Evolutionary conservation across 2,329 filamentous ascomycete species (phyloP).

Genomic region (Sclerotinia nivalis): DNA sequence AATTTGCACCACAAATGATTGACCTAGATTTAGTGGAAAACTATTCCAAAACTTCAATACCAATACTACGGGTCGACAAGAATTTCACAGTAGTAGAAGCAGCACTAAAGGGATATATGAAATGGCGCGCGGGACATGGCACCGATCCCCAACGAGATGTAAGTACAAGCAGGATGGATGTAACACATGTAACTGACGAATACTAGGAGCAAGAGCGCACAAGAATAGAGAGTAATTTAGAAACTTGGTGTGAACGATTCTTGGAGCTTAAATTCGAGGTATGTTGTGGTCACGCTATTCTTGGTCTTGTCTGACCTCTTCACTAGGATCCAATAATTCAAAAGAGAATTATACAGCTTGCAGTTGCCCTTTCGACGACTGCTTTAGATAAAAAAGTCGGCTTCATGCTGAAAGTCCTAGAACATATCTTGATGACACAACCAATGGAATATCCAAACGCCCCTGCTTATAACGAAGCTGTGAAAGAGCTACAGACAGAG

Average conservation of each 20-base stretch:
- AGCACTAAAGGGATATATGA: slow-evolving; percentile 82
- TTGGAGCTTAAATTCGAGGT: slow-evolving; percentile 68
- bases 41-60: slow-evolving; percentile 68
- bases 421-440: slow-evolving; percentile 85
- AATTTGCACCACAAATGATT: slow-evolving; percentile 18
- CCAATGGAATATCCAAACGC: slow-evolving; percentile 71
- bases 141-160: slow-evolving; percentile 50
- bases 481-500: slow-evolving; percentile 83
- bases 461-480: slow-evolving; percentile 77
- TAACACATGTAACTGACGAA: slow-evolving; percentile 28
- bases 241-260: slow-evolving; percentile 72
- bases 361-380: slow-evolving; percentile 81
- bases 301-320: slow-evolving; percentile 26
- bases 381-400: slow-evolving; percentile 73
- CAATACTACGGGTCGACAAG: slow-evolving; percentile 80
- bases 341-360: slow-evolving; percentile 77
- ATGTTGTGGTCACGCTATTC: neutral
- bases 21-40: slow-evolving; percentile 46
- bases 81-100: slow-evolving; percentile 89
- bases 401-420: slow-evolving; percentile 86
- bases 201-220: slow-evolving; percentile 51
- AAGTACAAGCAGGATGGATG: slow-evolving; percentile 18
- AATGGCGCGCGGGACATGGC: slow-evolving; percentile 64
- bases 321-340: slow-evolving; percentile 72
- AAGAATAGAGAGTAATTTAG: slow-evolving; percentile 62